These are phyloP conservation scores for Suillus decipiens DNA, from an alignment of 768 basidiomycete genomes.

Conservation along the genomic window DNA sequence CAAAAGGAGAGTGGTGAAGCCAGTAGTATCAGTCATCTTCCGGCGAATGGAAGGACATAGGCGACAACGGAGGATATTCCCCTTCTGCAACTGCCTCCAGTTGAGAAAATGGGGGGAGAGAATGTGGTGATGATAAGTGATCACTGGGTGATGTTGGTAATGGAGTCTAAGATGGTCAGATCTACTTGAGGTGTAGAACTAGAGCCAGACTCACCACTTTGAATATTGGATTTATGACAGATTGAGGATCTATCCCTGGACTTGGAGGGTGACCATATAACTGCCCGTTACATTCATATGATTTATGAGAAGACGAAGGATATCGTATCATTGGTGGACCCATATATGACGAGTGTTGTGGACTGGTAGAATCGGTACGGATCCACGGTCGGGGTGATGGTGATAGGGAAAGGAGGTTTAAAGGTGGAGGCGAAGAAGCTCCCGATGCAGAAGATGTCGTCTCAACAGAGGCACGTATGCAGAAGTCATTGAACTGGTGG, in stretches of 20 bases:
- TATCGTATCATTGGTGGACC: slow-evolving; percentile 39
- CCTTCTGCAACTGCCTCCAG: slow-evolving; percentile 83
- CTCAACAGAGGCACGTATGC: slow-evolving; percentile 68
- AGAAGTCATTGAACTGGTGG: slow-evolving; percentile 77
- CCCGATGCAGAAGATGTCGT: slow-evolving; percentile 57
- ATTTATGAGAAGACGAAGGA: slow-evolving; percentile 39
- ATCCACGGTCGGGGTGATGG: slow-evolving; percentile 63
- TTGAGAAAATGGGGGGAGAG: slow-evolving; percentile 77
- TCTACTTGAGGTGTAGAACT: slow-evolving; percentile 12
- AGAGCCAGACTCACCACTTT: slow-evolving; percentile 70
- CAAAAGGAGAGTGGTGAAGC: slow-evolving; percentile 21
- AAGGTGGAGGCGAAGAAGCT: slow-evolving; percentile 73
- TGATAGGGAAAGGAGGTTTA: slow-evolving; percentile 73
- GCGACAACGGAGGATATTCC: slow-evolving; percentile 70
- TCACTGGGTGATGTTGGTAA: slow-evolving; percentile 46
- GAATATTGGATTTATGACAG: slow-evolving; percentile 84
- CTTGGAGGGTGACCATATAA: slow-evolving; percentile 59
- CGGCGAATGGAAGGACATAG: slow-evolving; percentile 68
- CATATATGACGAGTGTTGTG: slow-evolving; percentile 36
- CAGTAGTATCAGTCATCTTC: slow-evolving; percentile 39
- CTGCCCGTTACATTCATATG: slow-evolving; percentile 55
- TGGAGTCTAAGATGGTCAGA: slow-evolving; percentile 46
- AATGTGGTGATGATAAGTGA: slow-evolving; percentile 41
- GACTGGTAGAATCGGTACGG: slow-evolving; percentile 42
- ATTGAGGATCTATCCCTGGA: slow-evolving; percentile 61